Conservation (phyloP, 805 yeast genomes). For the Kodamaea kakaduensis region DNA sequence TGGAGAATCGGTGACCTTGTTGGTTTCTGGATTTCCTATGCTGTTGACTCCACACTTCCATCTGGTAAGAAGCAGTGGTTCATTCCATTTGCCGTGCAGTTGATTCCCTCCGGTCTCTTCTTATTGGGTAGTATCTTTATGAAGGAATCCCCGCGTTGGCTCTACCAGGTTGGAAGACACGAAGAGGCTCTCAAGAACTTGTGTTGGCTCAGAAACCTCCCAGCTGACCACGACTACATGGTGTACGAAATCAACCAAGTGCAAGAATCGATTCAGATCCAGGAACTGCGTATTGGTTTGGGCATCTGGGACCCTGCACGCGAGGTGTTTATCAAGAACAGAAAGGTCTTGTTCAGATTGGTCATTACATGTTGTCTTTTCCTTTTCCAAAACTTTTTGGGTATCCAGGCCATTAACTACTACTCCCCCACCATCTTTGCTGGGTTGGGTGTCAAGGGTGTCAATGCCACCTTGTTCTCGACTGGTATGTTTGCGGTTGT, state of each 20-base stretch:
- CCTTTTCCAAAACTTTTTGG: slow-evolving; percentile 37
- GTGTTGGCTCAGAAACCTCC: slow-evolving; percentile 32
- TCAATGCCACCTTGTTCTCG: slow-evolving; percentile 34
- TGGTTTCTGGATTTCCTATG: slow-evolving; percentile 37
- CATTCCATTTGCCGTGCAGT: slow-evolving; percentile 38
- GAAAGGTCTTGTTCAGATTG: slow-evolving; percentile 25
- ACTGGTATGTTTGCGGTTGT: slow-evolving; percentile 41
- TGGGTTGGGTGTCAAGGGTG: slow-evolving; percentile 35
- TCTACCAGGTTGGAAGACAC: slow-evolving; percentile 26
- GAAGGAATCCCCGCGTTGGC: slow-evolving; percentile 38
- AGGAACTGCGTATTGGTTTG: slow-evolving; percentile 26
- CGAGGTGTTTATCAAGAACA: slow-evolving; percentile 27
- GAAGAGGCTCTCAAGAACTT: slow-evolving; percentile 33
- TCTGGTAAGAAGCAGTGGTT: slow-evolving; percentile 31
- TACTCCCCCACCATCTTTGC: slow-evolving; percentile 35
- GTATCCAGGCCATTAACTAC: slow-evolving; percentile 38
- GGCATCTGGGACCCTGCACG: slow-evolving; percentile 32
- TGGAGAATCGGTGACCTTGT: slow-evolving; percentile 39
- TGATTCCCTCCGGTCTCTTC: slow-evolving; percentile 35
- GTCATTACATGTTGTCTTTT: slow-evolving; percentile 30
- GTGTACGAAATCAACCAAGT: slow-evolving; percentile 35
- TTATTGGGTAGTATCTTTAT: slow-evolving; percentile 29
- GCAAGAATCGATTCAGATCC: slow-evolving; percentile 28
- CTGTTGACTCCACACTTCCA: slow-evolving; percentile 25
- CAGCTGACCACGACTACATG: slow-evolving; percentile 32